Evolutionary conservation across 345 rosid genomes (phyloP).

Genomic region (Barbarea vulgaris): DNA sequence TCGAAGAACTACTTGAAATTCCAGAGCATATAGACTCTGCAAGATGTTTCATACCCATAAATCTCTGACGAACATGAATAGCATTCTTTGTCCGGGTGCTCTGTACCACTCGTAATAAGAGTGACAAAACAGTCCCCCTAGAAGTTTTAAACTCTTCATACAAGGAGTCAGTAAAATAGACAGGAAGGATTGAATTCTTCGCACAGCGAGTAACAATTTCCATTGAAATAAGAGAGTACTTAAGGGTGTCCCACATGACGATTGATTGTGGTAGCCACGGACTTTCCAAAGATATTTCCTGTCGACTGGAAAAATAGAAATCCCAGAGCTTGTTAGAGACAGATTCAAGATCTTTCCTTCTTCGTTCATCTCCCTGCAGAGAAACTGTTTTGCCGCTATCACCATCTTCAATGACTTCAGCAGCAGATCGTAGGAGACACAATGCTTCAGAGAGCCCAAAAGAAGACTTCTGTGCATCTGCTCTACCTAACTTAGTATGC

Average conservation of each 20-base stretch:
- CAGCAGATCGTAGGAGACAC: constrained; percentile 64
- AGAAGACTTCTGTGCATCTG: constrained; percentile 41
- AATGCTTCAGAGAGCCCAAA: constrained; percentile 61
- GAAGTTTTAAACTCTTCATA: constrained; percentile 73
- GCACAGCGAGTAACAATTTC: constrained; percentile 79
- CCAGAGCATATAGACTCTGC: constrained; percentile 77
- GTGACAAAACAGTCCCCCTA: constrained; percentile 67
- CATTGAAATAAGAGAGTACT: constrained; percentile 76
- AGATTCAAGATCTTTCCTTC: constrained; percentile 54
- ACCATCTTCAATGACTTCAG: constrained; percentile 54
- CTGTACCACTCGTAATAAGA: constrained; percentile 67
- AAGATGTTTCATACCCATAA: constrained; percentile 74
- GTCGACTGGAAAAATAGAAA: constrained; percentile 53
- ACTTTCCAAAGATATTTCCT: constrained; percentile 48
- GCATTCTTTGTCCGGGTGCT: constrained; percentile 56
- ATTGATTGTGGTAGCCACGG: constrained; percentile 54
- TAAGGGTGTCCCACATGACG: constrained; percentile 93
- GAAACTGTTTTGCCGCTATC: constrained; percentile 51
- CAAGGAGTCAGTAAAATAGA: constrained; percentile 52
- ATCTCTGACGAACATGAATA: constrained; percentile 81
- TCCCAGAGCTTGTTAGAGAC: constrained; percentile 54
- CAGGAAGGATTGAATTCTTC: constrained; percentile 55
- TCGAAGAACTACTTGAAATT: constrained; percentile 46
- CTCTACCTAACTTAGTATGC: constrained; percentile 26
- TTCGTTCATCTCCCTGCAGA: constrained; percentile 46